phyloP scores from a whole-genome alignment of 305 asterid species.

The Petunia hybrid region DNA sequence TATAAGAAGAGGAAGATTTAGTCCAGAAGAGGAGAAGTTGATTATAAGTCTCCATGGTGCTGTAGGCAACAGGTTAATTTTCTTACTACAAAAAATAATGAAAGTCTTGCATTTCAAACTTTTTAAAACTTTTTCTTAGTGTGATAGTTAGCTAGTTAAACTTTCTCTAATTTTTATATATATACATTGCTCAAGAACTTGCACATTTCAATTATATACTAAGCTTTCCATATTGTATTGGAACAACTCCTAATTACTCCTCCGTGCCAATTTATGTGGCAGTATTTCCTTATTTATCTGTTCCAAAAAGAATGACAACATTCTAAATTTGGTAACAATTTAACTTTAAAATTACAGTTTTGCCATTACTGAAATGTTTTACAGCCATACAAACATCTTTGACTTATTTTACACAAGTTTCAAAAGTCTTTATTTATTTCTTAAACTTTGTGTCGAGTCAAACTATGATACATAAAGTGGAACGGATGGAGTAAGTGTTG shows the following conservation, averaged over 20 bases:
- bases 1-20: conserved; percentile 90
- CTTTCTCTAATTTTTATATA: neutral
- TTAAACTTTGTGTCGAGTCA: no score
- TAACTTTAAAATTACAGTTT: no score
- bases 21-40: conserved; percentile 84
- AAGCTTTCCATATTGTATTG: neutral
- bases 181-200: neutral
- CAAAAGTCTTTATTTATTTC: no score
- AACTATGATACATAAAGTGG: no score
- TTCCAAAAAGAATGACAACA: no score
- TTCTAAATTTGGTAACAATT: no score
- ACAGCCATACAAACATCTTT: no score
- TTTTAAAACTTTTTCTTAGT: no score
- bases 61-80: conserved; percentile 86
- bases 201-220: neutral
- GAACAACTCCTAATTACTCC: neutral
- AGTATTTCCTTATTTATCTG: no score
- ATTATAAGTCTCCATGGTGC: conserved; percentile 91
- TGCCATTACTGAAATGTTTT: no score
- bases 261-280: no score
- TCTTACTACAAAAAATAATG: neutral
- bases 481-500: neutral
- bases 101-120: neutral
- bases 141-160: neutral
- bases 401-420: no score